phyloP scores from a whole-genome alignment of 2,329 filamentous ascomycete species.

The Aspergillus pseudoviridinutans region DNA sequence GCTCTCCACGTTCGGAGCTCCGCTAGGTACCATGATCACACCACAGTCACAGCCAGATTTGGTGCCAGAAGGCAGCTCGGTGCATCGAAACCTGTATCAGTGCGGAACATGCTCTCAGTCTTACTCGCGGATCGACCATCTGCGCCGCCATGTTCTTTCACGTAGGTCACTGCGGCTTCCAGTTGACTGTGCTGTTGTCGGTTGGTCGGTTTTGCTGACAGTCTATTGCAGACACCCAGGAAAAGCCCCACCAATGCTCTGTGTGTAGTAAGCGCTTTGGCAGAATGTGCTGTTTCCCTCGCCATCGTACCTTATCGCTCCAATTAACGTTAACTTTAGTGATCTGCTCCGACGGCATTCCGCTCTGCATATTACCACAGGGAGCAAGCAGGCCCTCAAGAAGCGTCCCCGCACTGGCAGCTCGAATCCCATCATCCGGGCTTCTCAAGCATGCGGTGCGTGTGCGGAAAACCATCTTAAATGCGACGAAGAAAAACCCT shows the following conservation, averaged over 20 bases:
- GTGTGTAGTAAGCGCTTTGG: slow-evolving; percentile 29
- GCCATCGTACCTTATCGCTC: too few species aligned
- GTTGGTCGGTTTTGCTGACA: slow-evolving; percentile 16
- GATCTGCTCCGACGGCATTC: slow-evolving; percentile 11
- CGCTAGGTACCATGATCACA: too few species aligned
- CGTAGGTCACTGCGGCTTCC: too few species aligned
- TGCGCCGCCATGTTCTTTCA: slow-evolving; percentile 32
- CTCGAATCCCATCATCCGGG: slow-evolving; percentile 11
- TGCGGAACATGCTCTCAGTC: slow-evolving; percentile 11
- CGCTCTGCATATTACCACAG: not conserved
- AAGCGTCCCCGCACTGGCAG: not conserved
- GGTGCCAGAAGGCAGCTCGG: too few species aligned
- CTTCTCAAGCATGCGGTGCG: slow-evolving; percentile 23
- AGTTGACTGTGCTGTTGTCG: slow-evolving; percentile 13
- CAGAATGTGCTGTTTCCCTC: slow-evolving; percentile 19
- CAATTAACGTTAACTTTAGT: slow-evolving; percentile 8
- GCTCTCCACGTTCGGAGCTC: too few species aligned
- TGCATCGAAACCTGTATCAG: slow-evolving; percentile 6
- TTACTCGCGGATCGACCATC: slow-evolving; percentile 30
- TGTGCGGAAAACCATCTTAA: slow-evolving; percentile 29
- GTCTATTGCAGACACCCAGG: slow-evolving; percentile 25
- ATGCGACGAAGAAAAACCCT: slow-evolving; percentile 30
- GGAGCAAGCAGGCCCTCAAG: not conserved
- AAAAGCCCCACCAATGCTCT: slow-evolving; percentile 27
- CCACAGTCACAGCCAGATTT: too few species aligned